A percentile compares a stretch with the other conserved stretches of the same genome.
These are phyloP conservation scores for Nannochloropsis oceanica DNA, from an alignment of 108 stramenopile species.

Conservation along the genomic window DNA sequence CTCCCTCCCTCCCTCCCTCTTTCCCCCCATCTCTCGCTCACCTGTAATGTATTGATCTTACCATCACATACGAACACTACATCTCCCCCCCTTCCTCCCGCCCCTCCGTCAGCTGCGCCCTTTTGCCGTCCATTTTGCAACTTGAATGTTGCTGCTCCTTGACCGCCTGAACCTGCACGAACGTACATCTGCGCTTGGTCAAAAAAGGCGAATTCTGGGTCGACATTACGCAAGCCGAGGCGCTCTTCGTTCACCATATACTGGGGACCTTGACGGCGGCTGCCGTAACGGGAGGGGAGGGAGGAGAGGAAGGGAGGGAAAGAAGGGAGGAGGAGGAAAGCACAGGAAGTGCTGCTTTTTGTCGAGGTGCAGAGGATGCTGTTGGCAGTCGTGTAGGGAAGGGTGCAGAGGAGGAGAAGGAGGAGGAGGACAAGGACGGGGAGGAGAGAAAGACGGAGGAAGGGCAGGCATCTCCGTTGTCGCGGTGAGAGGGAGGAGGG, in stretches of 20 bases:
- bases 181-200: constrained; percentile 26
- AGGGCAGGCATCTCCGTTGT: no score
- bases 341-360: not conserved
- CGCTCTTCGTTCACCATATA: not conserved
- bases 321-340: not conserved
- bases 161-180: not conserved
- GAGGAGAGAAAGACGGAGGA: no score
- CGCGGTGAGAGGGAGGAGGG: no score
- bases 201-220: constrained; percentile 21
- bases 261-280: not conserved
- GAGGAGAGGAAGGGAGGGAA: not conserved
- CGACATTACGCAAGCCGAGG: not conserved
- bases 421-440: no score
- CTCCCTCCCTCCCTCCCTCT: not conserved
- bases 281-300: not conserved
- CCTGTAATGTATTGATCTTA: not conserved
- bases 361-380: no score
- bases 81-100: constrained; percentile 14
- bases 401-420: no score
- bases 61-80: not conserved
- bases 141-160: constrained; percentile 6
- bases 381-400: no score
- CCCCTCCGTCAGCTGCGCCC: constrained; percentile 11
- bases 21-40: not conserved
- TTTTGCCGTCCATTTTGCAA: constrained; percentile 4